Evolutionary conservation across 2,329 filamentous ascomycete genomes (phyloP).

Genomic region (Aureobasidium pullulans): DNA sequence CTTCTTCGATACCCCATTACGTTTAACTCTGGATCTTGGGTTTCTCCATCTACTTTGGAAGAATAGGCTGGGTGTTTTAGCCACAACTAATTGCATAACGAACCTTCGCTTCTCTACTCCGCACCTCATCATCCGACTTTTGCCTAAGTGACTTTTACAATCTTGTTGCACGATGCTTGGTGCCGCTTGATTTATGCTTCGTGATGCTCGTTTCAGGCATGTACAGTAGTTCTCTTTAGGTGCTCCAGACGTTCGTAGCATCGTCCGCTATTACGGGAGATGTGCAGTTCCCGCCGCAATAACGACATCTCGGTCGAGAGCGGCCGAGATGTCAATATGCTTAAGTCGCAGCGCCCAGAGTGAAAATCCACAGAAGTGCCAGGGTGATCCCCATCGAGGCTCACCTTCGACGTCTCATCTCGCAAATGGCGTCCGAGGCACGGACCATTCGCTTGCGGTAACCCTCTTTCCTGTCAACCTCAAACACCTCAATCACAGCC

Average conservation of each 20-base stretch:
- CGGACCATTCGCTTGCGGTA: background rate
- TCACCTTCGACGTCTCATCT: conserved; percentile 1
- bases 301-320: background rate
- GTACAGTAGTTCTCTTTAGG: background rate
- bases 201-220: conserved; percentile 2
- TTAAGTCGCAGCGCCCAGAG: background rate
- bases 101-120: background rate
- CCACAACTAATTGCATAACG: conserved; percentile 3
- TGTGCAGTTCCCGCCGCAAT: background rate
- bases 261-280: background rate
- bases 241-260: background rate
- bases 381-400: background rate
- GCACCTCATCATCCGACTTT: background rate
- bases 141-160: background rate
- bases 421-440: background rate
- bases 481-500: conserved; percentile 5
- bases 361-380: background rate
- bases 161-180: background rate
- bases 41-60: background rate
- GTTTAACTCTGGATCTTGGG: background rate
- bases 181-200: background rate
- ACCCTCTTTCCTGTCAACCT: conserved; percentile 5
- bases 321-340: background rate
- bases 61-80: background rate
- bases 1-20: conserved; percentile 10